Base-by-base conservation (phyloP, 768 basidiomycete genomes). In the Piloderma croceum region DNA sequence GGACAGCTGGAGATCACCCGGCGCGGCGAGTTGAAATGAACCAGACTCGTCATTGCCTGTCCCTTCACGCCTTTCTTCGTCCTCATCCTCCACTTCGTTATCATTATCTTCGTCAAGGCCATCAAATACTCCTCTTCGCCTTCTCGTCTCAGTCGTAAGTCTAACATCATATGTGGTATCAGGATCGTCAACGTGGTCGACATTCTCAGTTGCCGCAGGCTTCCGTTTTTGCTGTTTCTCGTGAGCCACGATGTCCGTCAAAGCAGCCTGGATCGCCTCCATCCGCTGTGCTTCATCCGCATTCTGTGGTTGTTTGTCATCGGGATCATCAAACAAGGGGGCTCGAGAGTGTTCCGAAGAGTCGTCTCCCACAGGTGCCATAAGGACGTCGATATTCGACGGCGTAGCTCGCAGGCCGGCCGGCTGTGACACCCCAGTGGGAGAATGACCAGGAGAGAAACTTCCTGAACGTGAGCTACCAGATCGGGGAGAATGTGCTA, bases 251-350 rank as follows among this genome's bases (percentile, higher is more conserved):
- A 99, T 97, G 56, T 94, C 90, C 7, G 89, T 92, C 46, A 99
- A 68, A 4, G 96, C 96, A 6, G 92, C 92, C 52, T 92, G 91
- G 15, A 98, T 96, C 3, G 94, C 93, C 52, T 92, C 90, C 79
- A 98, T 96, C 27, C 90, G 73, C 49, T 84, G 74, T 38, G 84
- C 77, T 59, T 94, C 84, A 34, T 77, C 79, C 35, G 80, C 72
- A 34, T 83, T 79, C 46, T 65, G 65, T n/a, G n/a, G n/a, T n/a
- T n/a, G n/a, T 44, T 70, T 76, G 44, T 90, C 84, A 45, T 85
- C 82, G 1, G 84, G 81, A 50, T 89, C 85, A 48, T 83, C 78
- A 46, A 93, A 92, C 17, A 93, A 68, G 6, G 87, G 87, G 0
- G 83, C 79, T 33, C 88, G 71, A 2, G 77, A 61, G n/a, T 71